Evolutionary conservation across 1,284 basidiomycete species (phyloP).

Genomic region (Apiotrichum gracile): DNA sequence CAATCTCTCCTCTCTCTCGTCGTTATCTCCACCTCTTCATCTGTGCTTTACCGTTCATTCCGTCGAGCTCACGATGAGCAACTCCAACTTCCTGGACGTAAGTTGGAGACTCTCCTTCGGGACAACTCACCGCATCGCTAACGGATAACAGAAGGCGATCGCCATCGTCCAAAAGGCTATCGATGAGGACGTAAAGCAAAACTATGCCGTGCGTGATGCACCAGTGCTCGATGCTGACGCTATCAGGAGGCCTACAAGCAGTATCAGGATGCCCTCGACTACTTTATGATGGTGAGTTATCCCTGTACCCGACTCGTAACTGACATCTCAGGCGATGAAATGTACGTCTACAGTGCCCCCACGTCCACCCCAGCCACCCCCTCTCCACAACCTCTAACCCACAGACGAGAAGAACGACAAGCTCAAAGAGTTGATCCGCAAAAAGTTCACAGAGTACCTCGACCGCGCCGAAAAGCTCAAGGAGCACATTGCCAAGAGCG

Average conservation of each 20-base stretch:
- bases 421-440: conserved; percentile 77
- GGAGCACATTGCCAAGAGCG: conserved; percentile 61
- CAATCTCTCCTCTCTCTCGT: not conserved
- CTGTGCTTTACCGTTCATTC: not conserved
- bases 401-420: conserved; percentile 95
- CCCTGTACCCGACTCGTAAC: not conserved
- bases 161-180: conserved; percentile 92
- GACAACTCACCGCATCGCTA: not conserved
- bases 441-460: conserved; percentile 89
- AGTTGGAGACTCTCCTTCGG: conserved; percentile 22
- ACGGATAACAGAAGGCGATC: conserved; percentile 69
- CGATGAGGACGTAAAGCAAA: conserved; percentile 88
- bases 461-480: conserved; percentile 89
- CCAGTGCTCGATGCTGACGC: conserved; percentile 5
- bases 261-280: conserved; percentile 92
- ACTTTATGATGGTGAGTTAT: conserved; percentile 80
- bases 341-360: conserved; percentile 50
- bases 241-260: conserved; percentile 79
- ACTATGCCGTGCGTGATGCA: conserved; percentile 56
- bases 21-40: not conserved
- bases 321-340: conserved; percentile 51
- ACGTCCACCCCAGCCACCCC: not conserved
- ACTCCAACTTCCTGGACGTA: conserved; percentile 53
- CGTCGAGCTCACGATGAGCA: conserved; percentile 37
- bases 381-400: not conserved